Evolutionary conservation across 345 rosid genomes (phyloP).

Genomic region (Acer negundo): DNA sequence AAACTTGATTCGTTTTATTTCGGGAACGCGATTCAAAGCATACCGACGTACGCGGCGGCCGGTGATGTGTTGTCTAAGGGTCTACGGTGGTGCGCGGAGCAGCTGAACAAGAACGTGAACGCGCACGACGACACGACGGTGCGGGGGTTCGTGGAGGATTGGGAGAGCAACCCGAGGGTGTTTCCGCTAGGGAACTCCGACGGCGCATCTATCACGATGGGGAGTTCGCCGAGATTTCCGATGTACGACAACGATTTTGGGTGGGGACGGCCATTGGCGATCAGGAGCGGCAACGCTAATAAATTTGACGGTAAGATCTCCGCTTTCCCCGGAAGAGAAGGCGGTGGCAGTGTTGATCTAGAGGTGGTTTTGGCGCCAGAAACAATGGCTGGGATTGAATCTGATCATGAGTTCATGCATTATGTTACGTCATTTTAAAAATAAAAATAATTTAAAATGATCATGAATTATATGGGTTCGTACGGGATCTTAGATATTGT

Average conservation of each 20-base stretch:
- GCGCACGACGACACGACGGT: slow-evolving; percentile 59
- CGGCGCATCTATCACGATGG: slow-evolving; percentile 88
- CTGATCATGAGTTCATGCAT: slow-evolving; percentile 75
- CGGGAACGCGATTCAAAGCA: slow-evolving; percentile 96
- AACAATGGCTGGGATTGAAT: slow-evolving; percentile 77
- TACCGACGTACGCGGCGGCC: slow-evolving; percentile 69
- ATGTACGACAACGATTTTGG: slow-evolving; percentile 96
- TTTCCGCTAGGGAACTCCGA: slow-evolving; percentile 90
- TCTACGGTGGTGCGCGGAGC: slow-evolving; percentile 84
- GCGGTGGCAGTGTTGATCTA: slow-evolving; percentile 75
- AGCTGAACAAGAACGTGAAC: slow-evolving; percentile 53
- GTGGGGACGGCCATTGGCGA: slow-evolving; percentile 90
- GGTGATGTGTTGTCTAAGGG: slow-evolving; percentile 69
- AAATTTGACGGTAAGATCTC: slow-evolving; percentile 98
- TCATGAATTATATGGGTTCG: background rate
- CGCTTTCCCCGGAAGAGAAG: slow-evolving; percentile 89
- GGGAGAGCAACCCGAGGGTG: slow-evolving; percentile 81
- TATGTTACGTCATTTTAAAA: slow-evolving; percentile 38
- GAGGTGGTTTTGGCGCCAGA: slow-evolving; percentile 84
- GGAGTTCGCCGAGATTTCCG: slow-evolving; percentile 91
- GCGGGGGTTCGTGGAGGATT: slow-evolving; percentile 48
- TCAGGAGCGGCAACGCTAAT: slow-evolving; percentile 83
- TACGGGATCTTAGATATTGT: background rate
- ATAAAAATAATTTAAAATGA: background rate
- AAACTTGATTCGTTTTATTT: slow-evolving; percentile 68